Evolutionary conservation across 805 yeast genomes (phyloP), one percentile per base, ranked within the genome.

Genomic region (Candida nemodendra): DNA sequence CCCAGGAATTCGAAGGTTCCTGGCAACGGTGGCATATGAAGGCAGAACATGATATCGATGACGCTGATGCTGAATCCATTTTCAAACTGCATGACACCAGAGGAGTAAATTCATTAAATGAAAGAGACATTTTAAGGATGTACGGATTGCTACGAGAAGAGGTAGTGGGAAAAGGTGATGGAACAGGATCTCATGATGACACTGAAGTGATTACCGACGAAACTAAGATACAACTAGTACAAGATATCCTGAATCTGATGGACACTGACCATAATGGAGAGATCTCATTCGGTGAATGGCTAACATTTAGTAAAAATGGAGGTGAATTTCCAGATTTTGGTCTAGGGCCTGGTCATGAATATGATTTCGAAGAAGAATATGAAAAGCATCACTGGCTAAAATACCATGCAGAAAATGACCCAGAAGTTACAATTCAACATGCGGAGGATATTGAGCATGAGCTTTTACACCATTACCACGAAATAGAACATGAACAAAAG

Each of bases 371-470:
- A 62, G 74, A 78, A 50, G 97, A 90, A 59, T 91, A 90, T 58
- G 97, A 91, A 59, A 81, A 86, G 40, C 97, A 90, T 60, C 98
- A 90, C 61, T 91, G 97, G 97, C 76, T 81, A 43, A 69, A 88
- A 63, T 81, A 72, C 56, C 93, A 85, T 57, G 71, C 76, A 39
- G 78, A 85, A 48, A 64, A 71, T 39, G 97, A 89, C 59, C 96
- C 96, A 2, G 89, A 86, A 37, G 88, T 89, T 18, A 71, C 73
- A 51, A 65, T 76, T 17, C 83, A 85, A 36, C 97, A 89, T 58
- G 83, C 81, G 46, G 97, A 89, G 58, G 97, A 89, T 58, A 76
- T 84, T 7, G 96, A 87, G 56, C 85, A 89, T 59, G 97, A 89
- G 56, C 65, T 85, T 39, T 69, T 86, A 44, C 93, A 83, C 57